Conservation (phyloP, 805 yeast species). For the Nakazawaea ernobii region DNA sequence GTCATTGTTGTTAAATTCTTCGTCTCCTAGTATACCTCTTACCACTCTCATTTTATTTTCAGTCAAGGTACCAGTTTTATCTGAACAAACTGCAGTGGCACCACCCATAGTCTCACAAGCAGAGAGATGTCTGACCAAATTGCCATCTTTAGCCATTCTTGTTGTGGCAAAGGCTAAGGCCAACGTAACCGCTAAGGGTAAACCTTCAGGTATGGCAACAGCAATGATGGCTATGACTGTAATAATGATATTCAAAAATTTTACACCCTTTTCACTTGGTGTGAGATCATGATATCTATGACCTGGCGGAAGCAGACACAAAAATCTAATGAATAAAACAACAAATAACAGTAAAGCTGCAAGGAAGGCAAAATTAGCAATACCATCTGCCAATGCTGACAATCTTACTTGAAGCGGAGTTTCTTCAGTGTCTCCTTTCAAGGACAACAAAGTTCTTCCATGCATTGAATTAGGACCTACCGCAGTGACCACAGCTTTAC, state of each 20-base stretch:
- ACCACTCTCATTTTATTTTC: constrained; percentile 92
- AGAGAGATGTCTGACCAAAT: constrained; percentile 86
- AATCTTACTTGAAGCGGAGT: constrained; percentile 89
- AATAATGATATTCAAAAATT: constrained; percentile 78
- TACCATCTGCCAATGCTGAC: constrained; percentile 81
- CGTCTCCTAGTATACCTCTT: constrained; percentile 58
- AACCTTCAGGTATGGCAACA: constrained; percentile 99
- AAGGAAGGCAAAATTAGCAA: constrained; percentile 87
- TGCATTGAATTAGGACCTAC: constrained; percentile 87
- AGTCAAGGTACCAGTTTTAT: constrained; percentile 95
- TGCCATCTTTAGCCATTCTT: constrained; percentile 95
- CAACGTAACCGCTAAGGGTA: constrained; percentile 94
- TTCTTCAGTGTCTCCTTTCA: constrained; percentile 68
- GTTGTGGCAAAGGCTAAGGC: constrained; percentile 98
- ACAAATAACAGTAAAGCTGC: constrained; percentile 80
- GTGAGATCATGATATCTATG: constrained; percentile 38
- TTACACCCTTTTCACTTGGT: constrained; percentile 75
- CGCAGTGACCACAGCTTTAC: constrained; percentile 80
- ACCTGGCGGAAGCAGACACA: constrained; percentile 52
- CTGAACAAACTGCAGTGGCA: constrained; percentile 95
- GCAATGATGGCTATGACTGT: constrained; percentile 90
- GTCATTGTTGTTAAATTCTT: constrained; percentile 44
- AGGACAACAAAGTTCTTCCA: constrained; percentile 84
- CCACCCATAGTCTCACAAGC: constrained; percentile 99
- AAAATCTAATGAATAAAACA: constrained; percentile 72